Evolutionary conservation across 1,284 basidiomycete species (phyloP).

Genomic region (Fistulina hepatica): DNA sequence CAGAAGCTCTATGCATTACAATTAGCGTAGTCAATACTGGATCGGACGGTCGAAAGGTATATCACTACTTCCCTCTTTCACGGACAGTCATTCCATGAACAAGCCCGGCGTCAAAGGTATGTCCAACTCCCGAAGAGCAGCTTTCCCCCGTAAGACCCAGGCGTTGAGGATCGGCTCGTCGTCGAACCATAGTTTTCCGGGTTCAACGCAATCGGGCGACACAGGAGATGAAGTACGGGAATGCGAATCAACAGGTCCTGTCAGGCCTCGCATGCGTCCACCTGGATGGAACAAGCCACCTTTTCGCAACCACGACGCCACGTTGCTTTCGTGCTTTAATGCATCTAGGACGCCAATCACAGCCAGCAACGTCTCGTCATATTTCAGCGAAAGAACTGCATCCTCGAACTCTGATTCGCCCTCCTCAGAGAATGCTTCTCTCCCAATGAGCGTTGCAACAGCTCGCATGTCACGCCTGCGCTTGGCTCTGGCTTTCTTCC

Average conservation of each 20-base stretch:
- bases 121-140: conserved; percentile 2
- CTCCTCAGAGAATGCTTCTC: no score
- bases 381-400: conserved; percentile 10
- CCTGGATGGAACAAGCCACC: conserved; percentile 31
- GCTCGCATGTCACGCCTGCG: no score
- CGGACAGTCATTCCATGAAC: conserved; percentile 24
- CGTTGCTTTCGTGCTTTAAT: conserved; percentile 36
- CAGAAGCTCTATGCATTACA: no score
- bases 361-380: conserved; percentile 43
- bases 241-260: no score
- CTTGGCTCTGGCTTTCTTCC: conserved; percentile 3
- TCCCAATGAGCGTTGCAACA: no score
- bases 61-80: no score
- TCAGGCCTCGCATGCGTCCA: neutral
- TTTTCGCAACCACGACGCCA: conserved; percentile 44
- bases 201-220: no score
- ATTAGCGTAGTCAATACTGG: no score
- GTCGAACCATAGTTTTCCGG: conserved; percentile 8
- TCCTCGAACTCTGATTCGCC: neutral
- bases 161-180: neutral
- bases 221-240: no score
- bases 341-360: conserved; percentile 50
- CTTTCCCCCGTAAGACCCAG: conserved; percentile 3
- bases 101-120: conserved; percentile 24
- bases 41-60: no score